Evolutionary conservation across 306 rosid species (phyloP).

Genomic region (Potentilla sterilis): DNA sequence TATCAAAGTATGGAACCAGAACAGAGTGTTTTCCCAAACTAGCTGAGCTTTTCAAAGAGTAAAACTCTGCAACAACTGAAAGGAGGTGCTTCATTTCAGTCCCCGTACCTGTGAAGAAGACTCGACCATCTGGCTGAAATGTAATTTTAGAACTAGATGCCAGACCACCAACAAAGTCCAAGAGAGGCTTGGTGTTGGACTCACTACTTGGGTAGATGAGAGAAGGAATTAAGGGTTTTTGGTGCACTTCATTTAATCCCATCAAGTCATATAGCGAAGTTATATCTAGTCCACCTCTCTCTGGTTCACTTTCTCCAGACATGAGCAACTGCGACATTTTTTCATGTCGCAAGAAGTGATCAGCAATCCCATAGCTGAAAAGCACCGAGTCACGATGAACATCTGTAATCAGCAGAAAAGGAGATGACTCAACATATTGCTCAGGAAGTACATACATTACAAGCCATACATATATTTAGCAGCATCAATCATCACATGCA

Average conservation of each 20-base stretch:
- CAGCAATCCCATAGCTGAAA: constrained; percentile 62
- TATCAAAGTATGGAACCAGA: constrained; percentile 64
- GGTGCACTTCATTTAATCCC: constrained; percentile 45
- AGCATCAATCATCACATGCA: constrained; percentile 2
- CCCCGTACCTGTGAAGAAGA: constrained; percentile 51
- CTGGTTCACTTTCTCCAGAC: constrained; percentile 51
- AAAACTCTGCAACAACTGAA: constrained; percentile 64
- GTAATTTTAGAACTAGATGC: constrained; percentile 52
- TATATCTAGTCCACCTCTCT: constrained; percentile 36
- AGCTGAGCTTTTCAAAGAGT: constrained; percentile 40
- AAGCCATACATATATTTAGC: background rate
- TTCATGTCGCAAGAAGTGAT: constrained; percentile 56
- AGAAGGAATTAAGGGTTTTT: constrained; percentile 39
- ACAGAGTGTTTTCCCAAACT: constrained; percentile 45
- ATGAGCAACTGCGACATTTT: constrained; percentile 51
- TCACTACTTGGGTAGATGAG: constrained; percentile 51
- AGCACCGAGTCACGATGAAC: constrained; percentile 41
- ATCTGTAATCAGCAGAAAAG: constrained; percentile 44
- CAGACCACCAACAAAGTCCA: constrained; percentile 57
- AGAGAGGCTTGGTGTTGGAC: constrained; percentile 43
- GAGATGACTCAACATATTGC: constrained; percentile 8
- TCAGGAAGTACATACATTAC: constrained; percentile 1
- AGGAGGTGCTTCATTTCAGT: constrained; percentile 72
- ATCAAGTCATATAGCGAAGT: constrained; percentile 47
- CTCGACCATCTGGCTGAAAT: constrained; percentile 65